Evolutionary conservation across 2,329 filamentous ascomycete genomes (phyloP).

Genomic region (Aaosphaeria pasadenensis): DNA sequence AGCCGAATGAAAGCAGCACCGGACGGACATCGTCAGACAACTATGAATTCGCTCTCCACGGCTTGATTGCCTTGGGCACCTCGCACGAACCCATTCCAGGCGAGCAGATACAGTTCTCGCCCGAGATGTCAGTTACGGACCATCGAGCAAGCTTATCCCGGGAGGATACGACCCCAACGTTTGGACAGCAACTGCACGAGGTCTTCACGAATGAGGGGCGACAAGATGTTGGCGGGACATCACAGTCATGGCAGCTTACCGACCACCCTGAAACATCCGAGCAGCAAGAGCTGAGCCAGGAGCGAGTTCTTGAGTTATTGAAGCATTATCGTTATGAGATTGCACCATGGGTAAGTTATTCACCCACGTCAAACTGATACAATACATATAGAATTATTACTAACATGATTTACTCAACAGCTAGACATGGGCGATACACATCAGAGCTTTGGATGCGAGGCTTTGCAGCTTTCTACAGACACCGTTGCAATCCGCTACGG

Average conservation of each 20-base stretch:
- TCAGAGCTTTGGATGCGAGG: constrained; percentile 51
- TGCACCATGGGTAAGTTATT: constrained; percentile 47
- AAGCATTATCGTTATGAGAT: constrained; percentile 51
- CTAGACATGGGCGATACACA: constrained; percentile 57
- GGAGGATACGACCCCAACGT: too few species aligned
- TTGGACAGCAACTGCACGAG: too few species aligned
- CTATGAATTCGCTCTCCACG: constrained; percentile 19
- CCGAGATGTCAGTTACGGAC: background rate
- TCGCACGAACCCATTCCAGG: background rate
- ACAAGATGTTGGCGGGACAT: background rate
- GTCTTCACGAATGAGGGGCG: too few species aligned
- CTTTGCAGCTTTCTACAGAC: constrained; percentile 48
- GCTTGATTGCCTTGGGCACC: constrained; percentile 15
- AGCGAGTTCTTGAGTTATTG: constrained; percentile 33
- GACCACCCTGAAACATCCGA: background rate
- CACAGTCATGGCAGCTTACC: constrained; percentile 2
- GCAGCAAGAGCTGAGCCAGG: constrained; percentile 1
- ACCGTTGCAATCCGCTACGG: constrained; percentile 48
- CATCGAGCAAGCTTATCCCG: too few species aligned
- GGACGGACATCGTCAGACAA: constrained; percentile 8
- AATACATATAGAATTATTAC: background rate
- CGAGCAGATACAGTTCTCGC: background rate
- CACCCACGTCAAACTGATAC: background rate
- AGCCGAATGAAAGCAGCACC: background rate
- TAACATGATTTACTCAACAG: constrained; percentile 18